Base-by-base conservation (phyloP, 2,329 filamentous ascomycete genomes). In the Arachnopeziza araneosa region DNA sequence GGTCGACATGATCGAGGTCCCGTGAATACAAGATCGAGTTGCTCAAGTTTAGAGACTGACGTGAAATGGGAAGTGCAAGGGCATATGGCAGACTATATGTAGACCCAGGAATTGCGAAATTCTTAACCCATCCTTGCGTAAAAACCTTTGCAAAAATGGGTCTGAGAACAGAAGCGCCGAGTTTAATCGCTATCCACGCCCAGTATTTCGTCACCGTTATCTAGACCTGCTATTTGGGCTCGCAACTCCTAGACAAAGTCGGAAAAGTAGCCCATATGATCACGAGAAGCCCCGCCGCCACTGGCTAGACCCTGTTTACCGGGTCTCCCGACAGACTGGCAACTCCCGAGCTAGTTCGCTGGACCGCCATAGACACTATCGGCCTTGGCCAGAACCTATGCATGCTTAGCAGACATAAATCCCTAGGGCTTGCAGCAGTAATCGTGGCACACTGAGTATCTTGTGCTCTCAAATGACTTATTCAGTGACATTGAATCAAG, bases 1-100 rank as follows among this genome's bases (percentile, higher is more conserved):
- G 21, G 60, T 62, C 6, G 60, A 59, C 60, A 62, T 62, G 21
- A 14, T 50, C 50, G 48, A 1, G 17, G 36, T 44, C 36, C 17
- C 12, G 12, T 19, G 2, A 44, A 19, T n/a, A 44, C 10, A 7
- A 17, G 10, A 12, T 44, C 17, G 36, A 19, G 12, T 14, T 44
- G 12, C 17, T 44, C 17, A 4, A 44, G 12, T 14, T 5, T 8
- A 44, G 36, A 44, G 17, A 19, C 17, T 6, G 12, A 44, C 2
- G 10, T 44, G 5, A 44, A 44, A 12, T 44, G 4, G 4, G 36
- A 44, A 44, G 4, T 6, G 6, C 2, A 44, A 4, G 36, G 17
- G 36, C 36, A 19, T 7, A 44, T 8, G 36, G 17, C 12, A 44
- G 17, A 12, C 6, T 44, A 17, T 44, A 44, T 44, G 26, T 30